Percentiles rank a stretch among this genome's conserved stretches.
Conservation (phyloP, 768 basidiomycete genomes). For the Pisolithus sp. region DNA sequence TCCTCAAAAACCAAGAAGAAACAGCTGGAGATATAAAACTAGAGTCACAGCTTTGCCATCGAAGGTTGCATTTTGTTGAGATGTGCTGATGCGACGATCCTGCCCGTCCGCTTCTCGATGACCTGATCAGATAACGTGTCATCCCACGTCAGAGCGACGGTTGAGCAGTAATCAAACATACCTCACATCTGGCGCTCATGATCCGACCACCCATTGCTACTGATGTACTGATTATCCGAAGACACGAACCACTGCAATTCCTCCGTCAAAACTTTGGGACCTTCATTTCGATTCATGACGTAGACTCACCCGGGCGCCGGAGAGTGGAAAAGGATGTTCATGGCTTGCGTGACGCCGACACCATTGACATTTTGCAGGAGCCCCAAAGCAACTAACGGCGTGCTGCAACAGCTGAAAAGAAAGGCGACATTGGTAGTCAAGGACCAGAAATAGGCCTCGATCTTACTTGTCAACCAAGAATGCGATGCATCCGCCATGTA, state of each 20-base stretch:
- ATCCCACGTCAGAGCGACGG: neutral
- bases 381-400: constrained; percentile 63
- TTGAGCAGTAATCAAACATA: constrained; percentile 23
- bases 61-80: constrained; percentile 70
- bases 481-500: constrained; percentile 70
- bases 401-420: constrained; percentile 50
- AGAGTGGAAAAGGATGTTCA: constrained; percentile 65
- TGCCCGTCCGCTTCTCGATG: constrained; percentile 50
- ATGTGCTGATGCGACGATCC: constrained; percentile 58
- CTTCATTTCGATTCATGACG: constrained; percentile 2
- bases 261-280: neutral
- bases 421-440: neutral
- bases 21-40: neutral
- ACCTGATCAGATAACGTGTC: constrained; percentile 33
- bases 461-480: constrained; percentile 69
- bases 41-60: constrained; percentile 37
- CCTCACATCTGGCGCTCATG: constrained; percentile 70
- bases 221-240: constrained; percentile 58
- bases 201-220: constrained; percentile 62
- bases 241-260: constrained; percentile 45
- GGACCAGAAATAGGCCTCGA: neutral
- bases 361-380: constrained; percentile 55
- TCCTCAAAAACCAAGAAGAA: constrained; percentile 6
- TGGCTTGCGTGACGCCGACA: constrained; percentile 67
- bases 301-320: constrained; percentile 53